Evolutionary conservation across 495 filamentous ascomycete genomes (phyloP), one percentile per base, ranked within the genome.

Genomic region (Xylaria castorea): DNA sequence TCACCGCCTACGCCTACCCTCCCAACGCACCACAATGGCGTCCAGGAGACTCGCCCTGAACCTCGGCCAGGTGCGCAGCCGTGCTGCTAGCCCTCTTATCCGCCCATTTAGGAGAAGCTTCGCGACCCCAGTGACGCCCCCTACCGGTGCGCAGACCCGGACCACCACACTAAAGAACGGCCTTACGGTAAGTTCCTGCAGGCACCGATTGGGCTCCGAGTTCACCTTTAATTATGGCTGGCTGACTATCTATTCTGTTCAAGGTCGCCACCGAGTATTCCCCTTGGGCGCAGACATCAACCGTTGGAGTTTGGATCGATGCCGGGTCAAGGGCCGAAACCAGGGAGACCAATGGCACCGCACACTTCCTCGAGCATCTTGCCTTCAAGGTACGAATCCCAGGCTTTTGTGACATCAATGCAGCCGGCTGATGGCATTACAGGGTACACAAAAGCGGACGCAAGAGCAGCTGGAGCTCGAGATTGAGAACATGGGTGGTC

Each of bases 401-500:
- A 36, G 34, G 46, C n/a, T 69, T 30, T 44, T 58, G 63, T 32
- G 20, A 64, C 62, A 42, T 34, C n/a, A 22, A 64, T 51, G 14
- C 57, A 50, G 69, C 64, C 69, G 46, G 66, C 75, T 81, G 71
- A 81, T 63, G 22, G 75, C 25, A 32, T 60, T 69, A 67, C 58
- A 86, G 95, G 96, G 96, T 75, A 99, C 96, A 73, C 88, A 91
- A 84, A 97, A 92, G 84, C 90, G 96, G 79, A 93, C 91, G 53
- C 97, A 98, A 83, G 91, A 95, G 79, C 96, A 98, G 84, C 86
- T 99, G 82, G 96, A 99, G 87, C 91, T 99, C 62, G 97, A 99
- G 87, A 97, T 99, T 77, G 96, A 99, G 88, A 98, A 99, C 86
- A 97, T 98, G 94, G 96, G 96, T 80, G 96, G 93, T 74, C 96